These are phyloP conservation scores for Tephrocybe sp. DNA, from an alignment of 768 basidiomycete species.

Conservation along the genomic window DNA sequence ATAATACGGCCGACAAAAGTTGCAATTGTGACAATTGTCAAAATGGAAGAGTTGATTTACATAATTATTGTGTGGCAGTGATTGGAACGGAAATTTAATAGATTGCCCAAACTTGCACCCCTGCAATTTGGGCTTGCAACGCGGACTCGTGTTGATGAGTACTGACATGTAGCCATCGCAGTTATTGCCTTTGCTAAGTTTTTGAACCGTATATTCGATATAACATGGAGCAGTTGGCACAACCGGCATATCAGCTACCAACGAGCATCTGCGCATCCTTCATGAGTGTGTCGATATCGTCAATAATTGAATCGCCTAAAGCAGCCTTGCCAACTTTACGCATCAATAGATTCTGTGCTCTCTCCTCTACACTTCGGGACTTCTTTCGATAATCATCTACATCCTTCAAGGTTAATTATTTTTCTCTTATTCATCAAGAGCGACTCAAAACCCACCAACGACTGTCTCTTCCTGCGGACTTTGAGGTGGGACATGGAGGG, in stretches of 20 bases:
- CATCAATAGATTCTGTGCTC: constrained; percentile 13
- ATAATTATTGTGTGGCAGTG: too few relatives aligned
- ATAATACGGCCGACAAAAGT: too few relatives aligned
- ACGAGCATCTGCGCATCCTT: constrained; percentile 12
- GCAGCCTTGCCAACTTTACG: constrained; percentile 21
- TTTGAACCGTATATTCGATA: too few relatives aligned
- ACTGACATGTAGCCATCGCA: too few relatives aligned
- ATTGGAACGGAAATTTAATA: too few relatives aligned
- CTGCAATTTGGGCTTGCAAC: too few relatives aligned
- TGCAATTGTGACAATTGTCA: too few relatives aligned
- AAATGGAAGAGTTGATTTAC: too few relatives aligned
- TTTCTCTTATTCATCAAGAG: not conserved
- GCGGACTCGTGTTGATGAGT: too few relatives aligned
- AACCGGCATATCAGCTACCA: not conserved
- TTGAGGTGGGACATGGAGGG: not conserved
- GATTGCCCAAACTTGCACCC: too few relatives aligned
- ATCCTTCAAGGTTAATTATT: not conserved
- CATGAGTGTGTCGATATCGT: constrained; percentile 19
- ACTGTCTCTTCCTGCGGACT: constrained; percentile 7
- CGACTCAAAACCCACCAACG: constrained; percentile 8
- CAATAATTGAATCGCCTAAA: constrained; percentile 11
- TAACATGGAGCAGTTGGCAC: too few relatives aligned
- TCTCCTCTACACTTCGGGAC: constrained; percentile 5
- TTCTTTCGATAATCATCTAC: constrained; percentile 5
- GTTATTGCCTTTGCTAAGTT: too few relatives aligned